Conservation (phyloP, 306 rosid genomes). For the Medicago ruthenica region DNA sequence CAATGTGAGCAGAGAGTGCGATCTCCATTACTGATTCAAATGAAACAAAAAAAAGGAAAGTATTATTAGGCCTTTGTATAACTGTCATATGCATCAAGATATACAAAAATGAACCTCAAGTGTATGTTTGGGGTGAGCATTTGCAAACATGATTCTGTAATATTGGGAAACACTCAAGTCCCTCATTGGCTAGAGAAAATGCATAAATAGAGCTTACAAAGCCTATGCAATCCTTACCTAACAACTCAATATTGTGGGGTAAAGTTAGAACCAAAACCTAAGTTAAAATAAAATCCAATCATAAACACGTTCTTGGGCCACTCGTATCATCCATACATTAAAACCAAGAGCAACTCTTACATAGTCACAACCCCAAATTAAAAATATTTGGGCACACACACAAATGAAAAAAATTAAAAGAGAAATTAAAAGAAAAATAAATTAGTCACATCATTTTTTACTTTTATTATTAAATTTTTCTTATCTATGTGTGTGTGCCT, state of each 20-base stretch:
- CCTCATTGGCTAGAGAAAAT: not conserved
- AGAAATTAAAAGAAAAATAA: no score
- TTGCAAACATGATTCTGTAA: no score
- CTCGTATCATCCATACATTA: not conserved
- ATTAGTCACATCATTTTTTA: no score
- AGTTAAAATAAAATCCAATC: not conserved
- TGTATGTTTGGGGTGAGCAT: no score
- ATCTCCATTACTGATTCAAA: conserved; percentile 60
- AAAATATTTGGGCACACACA: no score
- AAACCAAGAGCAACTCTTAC: no score
- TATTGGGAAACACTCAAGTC: not conserved
- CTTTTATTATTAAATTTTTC: no score
- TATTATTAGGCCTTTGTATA: conserved; percentile 24
- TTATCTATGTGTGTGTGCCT: no score
- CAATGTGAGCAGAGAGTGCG: conserved; percentile 83
- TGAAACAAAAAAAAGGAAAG: conserved; percentile 30
- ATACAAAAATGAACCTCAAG: conserved; percentile 24
- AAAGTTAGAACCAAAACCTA: not conserved
- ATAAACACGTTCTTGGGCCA: not conserved
- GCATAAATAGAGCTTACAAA: not conserved
- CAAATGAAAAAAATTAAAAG: no score
- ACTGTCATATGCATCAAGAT: conserved; percentile 14
- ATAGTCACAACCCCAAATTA: no score
- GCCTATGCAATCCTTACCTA: not conserved
- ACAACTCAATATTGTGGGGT: not conserved